Conservation (phyloP, 129 eudicot genomes). For the Escallonia herrerae region DNA sequence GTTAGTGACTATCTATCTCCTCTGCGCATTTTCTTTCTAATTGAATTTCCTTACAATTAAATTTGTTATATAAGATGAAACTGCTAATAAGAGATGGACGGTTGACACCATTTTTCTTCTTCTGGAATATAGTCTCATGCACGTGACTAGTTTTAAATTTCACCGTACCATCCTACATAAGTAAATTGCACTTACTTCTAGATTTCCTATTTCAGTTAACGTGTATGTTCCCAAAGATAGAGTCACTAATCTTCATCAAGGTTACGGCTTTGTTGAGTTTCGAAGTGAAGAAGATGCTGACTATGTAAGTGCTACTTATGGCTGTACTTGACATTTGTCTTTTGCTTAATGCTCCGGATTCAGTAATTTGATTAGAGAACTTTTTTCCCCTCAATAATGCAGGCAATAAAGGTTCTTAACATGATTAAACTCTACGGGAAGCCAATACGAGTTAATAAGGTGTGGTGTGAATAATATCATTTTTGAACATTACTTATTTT, state of each 20-base stretch:
- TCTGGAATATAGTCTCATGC: no score
- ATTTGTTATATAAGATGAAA: no score
- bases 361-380: not conserved
- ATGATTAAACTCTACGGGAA: constrained; percentile 94
- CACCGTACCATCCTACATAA: no score
- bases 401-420: constrained; percentile 97
- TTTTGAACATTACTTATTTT: not conserved
- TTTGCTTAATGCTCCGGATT: not conserved
- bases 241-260: constrained; percentile 97
- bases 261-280: constrained; percentile 97
- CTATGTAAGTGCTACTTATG: constrained; percentile 50
- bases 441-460: constrained; percentile 93
- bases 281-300: constrained; percentile 99
- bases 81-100: no score
- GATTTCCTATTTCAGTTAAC: constrained; percentile 45
- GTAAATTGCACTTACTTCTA: constrained; percentile 2
- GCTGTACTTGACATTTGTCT: not conserved
- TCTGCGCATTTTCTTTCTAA: no score
- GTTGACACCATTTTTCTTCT: no score
- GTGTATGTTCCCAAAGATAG: constrained; percentile 99
- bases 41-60: no score
- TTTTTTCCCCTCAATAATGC: constrained; percentile 14
- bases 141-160: no score
- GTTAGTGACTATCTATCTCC: no score
- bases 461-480: constrained; percentile 16